Percentiles rank a stretch among this genome's conserved stretches.
Evolutionary conservation across 75 land plant genomes (phyloP).

Genomic region (Cupressus sempervirens): DNA sequence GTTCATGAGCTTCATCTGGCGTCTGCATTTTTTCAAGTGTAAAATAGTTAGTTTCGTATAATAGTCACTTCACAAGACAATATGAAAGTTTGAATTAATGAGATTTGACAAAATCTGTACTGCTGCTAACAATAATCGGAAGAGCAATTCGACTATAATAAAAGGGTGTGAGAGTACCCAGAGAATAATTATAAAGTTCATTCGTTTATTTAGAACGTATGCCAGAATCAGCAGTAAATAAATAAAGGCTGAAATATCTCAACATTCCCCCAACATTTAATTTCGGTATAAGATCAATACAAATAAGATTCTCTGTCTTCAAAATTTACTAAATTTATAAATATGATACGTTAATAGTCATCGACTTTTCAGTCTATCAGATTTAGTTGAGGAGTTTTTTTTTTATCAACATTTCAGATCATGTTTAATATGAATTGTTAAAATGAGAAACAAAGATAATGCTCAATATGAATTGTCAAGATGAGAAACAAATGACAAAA

Average conservation of each 20-base stretch:
- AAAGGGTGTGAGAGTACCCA: not conserved
- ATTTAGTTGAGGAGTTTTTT: too few species aligned
- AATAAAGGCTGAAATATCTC: not conserved
- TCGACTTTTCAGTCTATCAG: too few species aligned
- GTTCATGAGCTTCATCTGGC: not conserved
- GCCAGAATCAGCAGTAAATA: not conserved
- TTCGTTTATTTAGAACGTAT: not conserved
- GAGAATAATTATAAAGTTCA: not conserved
- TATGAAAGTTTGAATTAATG: not conserved
- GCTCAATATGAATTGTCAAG: too few species aligned
- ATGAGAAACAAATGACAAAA: too few species aligned
- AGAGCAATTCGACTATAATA: not conserved
- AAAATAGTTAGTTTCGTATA: constrained; percentile 4
- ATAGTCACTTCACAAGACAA: not conserved
- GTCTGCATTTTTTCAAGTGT: not conserved
- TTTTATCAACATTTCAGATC: too few species aligned
- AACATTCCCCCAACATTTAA: not conserved
- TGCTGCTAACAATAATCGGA: not conserved
- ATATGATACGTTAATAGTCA: too few species aligned
- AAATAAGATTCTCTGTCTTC: too few species aligned
- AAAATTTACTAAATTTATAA: too few species aligned
- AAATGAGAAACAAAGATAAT: too few species aligned
- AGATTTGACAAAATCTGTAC: not conserved
- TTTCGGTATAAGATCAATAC: not conserved
- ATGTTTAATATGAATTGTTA: too few species aligned